Percentiles rank a stretch among this genome's conserved stretches.
phyloP scores from a whole-genome alignment of 1,284 basidiomycete species.

The Polyporus tsugae region DNA sequence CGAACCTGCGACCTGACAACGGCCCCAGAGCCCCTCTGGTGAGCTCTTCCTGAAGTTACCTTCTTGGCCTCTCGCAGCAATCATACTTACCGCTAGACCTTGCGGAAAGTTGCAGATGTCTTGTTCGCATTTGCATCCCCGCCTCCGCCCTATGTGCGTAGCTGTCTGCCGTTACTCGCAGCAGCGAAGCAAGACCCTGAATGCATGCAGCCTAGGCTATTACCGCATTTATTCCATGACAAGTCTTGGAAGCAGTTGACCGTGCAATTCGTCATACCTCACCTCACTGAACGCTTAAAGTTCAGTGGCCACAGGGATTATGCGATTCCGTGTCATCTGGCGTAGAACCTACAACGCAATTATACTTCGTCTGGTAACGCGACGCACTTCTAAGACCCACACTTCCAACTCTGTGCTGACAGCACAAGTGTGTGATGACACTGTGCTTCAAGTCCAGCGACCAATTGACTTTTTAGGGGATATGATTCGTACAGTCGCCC shows the following conservation, averaged over 20 bases:
- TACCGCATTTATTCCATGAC: slow-evolving; percentile 1
- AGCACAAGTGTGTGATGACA: background rate
- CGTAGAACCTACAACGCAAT: background rate
- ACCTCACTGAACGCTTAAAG: background rate
- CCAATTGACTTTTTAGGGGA: background rate
- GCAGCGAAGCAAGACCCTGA: background rate
- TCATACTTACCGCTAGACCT: background rate
- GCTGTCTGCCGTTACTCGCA: background rate
- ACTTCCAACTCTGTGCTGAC: background rate
- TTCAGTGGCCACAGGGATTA: background rate
- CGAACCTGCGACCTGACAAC: background rate
- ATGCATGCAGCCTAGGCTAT: slow-evolving; percentile 4
- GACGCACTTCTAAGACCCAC: background rate
- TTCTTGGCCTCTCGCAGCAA: background rate
- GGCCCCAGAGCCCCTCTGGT: background rate
- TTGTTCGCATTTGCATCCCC: background rate
- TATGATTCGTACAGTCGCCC: background rate
- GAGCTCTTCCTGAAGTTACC: background rate
- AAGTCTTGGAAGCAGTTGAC: background rate
- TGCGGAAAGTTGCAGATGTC: background rate
- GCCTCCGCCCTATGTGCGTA: background rate
- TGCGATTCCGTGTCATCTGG: background rate
- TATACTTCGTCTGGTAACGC: background rate
- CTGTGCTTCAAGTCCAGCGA: background rate
- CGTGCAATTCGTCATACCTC: slow-evolving; percentile 1